Evolutionary conservation across 2,329 filamentous ascomycete species (phyloP), one percentile per base, ranked within the genome.

Genomic region (Calonectria pauciramosa): DNA sequence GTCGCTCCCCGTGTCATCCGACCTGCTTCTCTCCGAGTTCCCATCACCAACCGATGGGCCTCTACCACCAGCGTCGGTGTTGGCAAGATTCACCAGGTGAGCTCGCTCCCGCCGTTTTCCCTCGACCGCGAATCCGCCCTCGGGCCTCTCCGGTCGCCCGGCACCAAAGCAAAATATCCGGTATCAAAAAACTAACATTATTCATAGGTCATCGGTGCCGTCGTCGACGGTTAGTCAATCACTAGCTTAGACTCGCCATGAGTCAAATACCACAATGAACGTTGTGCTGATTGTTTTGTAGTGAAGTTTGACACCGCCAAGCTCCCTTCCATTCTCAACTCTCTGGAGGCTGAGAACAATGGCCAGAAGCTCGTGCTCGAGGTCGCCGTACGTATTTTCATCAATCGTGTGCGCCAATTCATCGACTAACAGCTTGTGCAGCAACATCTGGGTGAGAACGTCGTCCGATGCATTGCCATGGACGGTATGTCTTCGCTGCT

Each of bases 401-500:
- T 38, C 56, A 49, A 69, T 68, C 68, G 9, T 49, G n/a, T 73
- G 72, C 38, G 56, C 28, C 28, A 34, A 51, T 51, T 38, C 72
- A 70, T 75, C 60, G 68, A 76, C 84, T 90, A 80, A 91, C 86
- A 80, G 78, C 60, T 26, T 51, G 49, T 76, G 67, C 83, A 98
- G 96, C 97, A 99, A 98, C 97, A 99, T 93, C 90, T 99, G 89
- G 97, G 97, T 91, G 95, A 99, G 92, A 98, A 95, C 91, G 95
- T 98, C 86, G 97, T 99, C 88, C 94, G 97, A 89, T 98, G 95
- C 89, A 99, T 99, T 98, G 97, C 97, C 90, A 99, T 99, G 97
- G 97, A 99, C 90, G 97, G 96, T 97, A 93, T 88, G 92, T 87
- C 72, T 68, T 71, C 41, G 68, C 70, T 49, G 28, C 54, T 59